Evolutionary conservation across 1,284 basidiomycete species (phyloP).

Genomic region (Cutaneotrichosporon cavernicola): DNA sequence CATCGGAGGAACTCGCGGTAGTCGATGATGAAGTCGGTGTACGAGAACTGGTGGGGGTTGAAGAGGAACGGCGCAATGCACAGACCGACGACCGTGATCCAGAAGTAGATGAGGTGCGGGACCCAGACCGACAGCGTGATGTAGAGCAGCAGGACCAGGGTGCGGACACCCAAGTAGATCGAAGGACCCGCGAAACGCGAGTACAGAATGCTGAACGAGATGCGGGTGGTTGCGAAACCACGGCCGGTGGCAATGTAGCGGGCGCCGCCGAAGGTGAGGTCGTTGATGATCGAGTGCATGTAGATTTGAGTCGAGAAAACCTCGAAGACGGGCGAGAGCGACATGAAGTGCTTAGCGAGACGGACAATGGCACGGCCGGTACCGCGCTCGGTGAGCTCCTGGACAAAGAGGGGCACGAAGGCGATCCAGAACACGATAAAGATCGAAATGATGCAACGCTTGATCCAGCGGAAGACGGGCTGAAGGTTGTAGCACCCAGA

Average conservation of each 20-base stretch:
- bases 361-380: conserved; percentile 83
- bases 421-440: conserved; percentile 96
- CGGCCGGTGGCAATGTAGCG: conserved; percentile 98
- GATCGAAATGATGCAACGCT: conserved; percentile 90
- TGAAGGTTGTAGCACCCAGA: conserved; percentile 87
- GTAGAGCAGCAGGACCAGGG: conserved; percentile 82
- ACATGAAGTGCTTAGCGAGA: conserved; percentile 85
- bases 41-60: conserved; percentile 95
- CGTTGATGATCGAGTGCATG: conserved; percentile 90
- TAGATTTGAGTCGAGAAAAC: conserved; percentile 96
- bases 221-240: conserved; percentile 90
- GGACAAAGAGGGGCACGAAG: conserved; percentile 87
- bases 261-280: conserved; percentile 91
- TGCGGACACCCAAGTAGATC: conserved; percentile 92
- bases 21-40: conserved; percentile 92
- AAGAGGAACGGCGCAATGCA: conserved; percentile 92
- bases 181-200: conserved; percentile 95
- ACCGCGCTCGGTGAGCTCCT: conserved; percentile 91
- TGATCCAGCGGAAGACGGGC: conserved; percentile 89
- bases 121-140: conserved; percentile 86
- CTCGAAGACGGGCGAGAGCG: conserved; percentile 90
- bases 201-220: conserved; percentile 88
- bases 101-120: conserved; percentile 91
- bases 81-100: conserved; percentile 81
- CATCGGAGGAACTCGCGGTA: conserved; percentile 94